These are phyloP conservation scores for barrel medic (Medicago truncatula) DNA, from an alignment of 306 rosid genomes.

Conservation along the genomic window DNA sequence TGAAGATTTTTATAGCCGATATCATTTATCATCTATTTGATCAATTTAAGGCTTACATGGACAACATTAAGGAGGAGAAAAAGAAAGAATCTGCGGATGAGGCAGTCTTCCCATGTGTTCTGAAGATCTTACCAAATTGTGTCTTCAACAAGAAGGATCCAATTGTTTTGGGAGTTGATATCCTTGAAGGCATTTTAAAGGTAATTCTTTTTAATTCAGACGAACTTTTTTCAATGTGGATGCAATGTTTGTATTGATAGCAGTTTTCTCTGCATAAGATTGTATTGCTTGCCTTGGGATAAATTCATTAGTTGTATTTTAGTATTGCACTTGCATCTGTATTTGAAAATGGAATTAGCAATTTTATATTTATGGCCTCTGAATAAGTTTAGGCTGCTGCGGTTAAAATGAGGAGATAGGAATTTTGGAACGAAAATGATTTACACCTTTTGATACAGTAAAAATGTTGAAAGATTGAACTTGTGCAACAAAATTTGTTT, in stretches of 20 bases:
- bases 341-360: constrained; percentile 13
- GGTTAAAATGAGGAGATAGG: constrained; percentile 18
- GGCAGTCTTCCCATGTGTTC: constrained; percentile 91
- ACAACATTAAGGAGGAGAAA: constrained; percentile 89
- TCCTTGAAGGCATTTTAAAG: constrained; percentile 90
- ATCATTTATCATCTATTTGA: constrained; percentile 93
- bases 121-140: constrained; percentile 80
- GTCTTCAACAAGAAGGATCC: constrained; percentile 98
- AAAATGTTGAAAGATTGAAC: constrained; percentile 2
- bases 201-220: constrained; percentile 47
- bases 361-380: not conserved
- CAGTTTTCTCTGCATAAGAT: constrained; percentile 11
- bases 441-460: not conserved
- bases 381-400: constrained; percentile 16
- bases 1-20: constrained; percentile 85
- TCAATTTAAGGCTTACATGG: constrained; percentile 90
- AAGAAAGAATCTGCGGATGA: constrained; percentile 92
- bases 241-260: constrained; percentile 20
- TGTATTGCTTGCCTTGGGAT: constrained; percentile 14
- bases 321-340: not conserved
- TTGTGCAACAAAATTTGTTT: not conserved
- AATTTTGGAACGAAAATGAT: constrained; percentile 1
- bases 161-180: constrained; percentile 93
- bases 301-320: not conserved
- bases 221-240: not conserved